Base-by-base conservation (phyloP, 2,329 filamentous ascomycete genomes). In the Cyclaneusma minus region DNA sequence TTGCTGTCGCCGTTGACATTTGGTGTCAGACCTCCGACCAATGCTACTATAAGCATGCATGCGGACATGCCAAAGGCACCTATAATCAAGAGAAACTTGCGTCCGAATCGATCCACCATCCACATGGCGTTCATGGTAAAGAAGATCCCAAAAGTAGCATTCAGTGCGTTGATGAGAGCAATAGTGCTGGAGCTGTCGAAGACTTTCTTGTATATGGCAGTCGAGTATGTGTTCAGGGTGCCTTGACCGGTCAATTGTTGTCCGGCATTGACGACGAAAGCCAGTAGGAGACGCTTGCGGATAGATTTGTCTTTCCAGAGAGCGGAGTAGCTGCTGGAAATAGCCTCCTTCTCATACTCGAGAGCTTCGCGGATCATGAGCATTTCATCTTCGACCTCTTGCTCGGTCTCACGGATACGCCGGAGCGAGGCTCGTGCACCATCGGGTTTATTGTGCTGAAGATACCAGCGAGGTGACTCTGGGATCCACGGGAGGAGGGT, bases 241-340 rank as follows among this genome's bases (percentile, higher is more conserved):
- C 75, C 76, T 49, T 81, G 75, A 12, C 75, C 75, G 4, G 73
- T 76, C 21, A 81, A 60, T 47, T 81, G 75, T 48, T 79, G 75
- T 23, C 74, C 74, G 23, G 72, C 60, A 44, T 81, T 81, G 49
- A 81, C 52, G 25, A 77, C 50, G 36, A 76, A 62, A 13, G 72
- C 72, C 16, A 81, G 60, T 22, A 59, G 51, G 36, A 81, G 60
- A 28, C 75, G 66, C 56, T 71, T 75, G 38, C 75, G 64, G 22
- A 80, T 53, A 8, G 72, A 77, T 20, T 60, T 61, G 48, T 80
- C 75, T 47, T 72, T 75, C 68, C 74, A 79, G 11, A 80, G 59
- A 1, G 74, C 72, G 30, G 55, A 51, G 50, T 80, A 80, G 13
- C 58, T 62, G 30, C 58, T 55, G 6, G 65, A 66, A 41, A 76